phyloP scores from a whole-genome alignment of 1,284 basidiomycete genomes.

The Ustilago loliicola region DNA sequence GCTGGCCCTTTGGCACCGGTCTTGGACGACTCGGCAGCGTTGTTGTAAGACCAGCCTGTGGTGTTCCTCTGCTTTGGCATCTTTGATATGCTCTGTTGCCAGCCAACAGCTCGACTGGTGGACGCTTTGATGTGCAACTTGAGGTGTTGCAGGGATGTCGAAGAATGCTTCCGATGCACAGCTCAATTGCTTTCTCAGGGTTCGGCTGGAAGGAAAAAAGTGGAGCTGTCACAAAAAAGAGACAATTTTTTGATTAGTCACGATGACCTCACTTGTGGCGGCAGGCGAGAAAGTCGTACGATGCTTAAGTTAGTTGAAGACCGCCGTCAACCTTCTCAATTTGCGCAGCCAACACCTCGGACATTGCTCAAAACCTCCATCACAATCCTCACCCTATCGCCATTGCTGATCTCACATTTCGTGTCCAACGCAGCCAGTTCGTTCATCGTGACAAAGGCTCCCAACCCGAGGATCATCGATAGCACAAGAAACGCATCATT shows the following conservation, averaged over 20 bases:
- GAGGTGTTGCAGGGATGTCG: neutral
- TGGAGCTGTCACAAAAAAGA: conserved; percentile 23
- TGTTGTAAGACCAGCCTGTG: conserved; percentile 54
- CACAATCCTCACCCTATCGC: neutral
- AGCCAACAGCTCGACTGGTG: no score
- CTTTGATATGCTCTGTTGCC: neutral
- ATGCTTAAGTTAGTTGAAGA: conserved; percentile 22
- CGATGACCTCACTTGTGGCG: conserved; percentile 35
- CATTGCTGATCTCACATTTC: no score
- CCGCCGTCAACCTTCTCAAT: conserved; percentile 19
- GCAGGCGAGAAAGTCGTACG: neutral
- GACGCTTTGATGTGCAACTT: no score
- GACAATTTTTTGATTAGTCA: conserved; percentile 30
- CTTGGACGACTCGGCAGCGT: conserved; percentile 36
- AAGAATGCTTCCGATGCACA: neutral
- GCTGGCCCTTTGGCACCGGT: conserved; percentile 16
- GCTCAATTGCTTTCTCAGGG: no score
- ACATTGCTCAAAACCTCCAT: neutral
- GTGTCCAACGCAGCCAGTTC: no score
- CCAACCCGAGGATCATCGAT: no score
- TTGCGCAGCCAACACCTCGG: conserved; percentile 13
- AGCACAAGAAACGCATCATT: no score
- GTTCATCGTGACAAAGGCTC: no score
- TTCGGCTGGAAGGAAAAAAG: conserved; percentile 11
- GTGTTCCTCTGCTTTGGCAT: conserved; percentile 52